phyloP scores from a whole-genome alignment of 1,284 basidiomycete species.

The Ganoderma meredithae region DNA sequence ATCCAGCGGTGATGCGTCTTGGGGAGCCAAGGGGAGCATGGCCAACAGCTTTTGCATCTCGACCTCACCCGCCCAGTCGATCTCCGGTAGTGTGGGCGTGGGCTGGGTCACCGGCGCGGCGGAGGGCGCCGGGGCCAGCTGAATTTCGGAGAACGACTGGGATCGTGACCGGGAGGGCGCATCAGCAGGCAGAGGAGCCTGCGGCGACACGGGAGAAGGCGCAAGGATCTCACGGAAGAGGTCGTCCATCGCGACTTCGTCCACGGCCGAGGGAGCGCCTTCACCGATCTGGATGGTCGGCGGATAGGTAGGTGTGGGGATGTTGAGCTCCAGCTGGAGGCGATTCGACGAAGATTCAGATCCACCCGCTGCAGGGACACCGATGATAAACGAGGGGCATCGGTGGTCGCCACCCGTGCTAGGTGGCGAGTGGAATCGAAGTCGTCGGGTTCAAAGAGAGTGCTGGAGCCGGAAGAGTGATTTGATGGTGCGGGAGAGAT shows the following conservation, averaged over 20 bases:
- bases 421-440: slow-evolving; percentile 86
- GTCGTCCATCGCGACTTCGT: slow-evolving; percentile 68
- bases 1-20: slow-evolving; percentile 39
- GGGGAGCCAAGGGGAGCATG: slow-evolving; percentile 51
- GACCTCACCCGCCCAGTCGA: slow-evolving; percentile 53
- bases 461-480: slow-evolving; percentile 46
- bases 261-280: slow-evolving; percentile 43
- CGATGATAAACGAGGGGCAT: slow-evolving; percentile 57
- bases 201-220: slow-evolving; percentile 53
- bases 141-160: slow-evolving; percentile 33
- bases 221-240: slow-evolving; percentile 74
- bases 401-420: slow-evolving; percentile 91
- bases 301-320: slow-evolving; percentile 33
- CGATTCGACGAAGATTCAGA: slow-evolving; percentile 45
- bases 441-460: slow-evolving; percentile 43
- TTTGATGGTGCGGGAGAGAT: slow-evolving; percentile 60
- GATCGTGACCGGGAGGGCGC: slow-evolving; percentile 26
- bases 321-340: slow-evolving; percentile 42
- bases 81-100: slow-evolving; percentile 30
- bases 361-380: slow-evolving; percentile 91
- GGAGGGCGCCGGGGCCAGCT: slow-evolving; percentile 30
- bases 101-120: slow-evolving; percentile 35
- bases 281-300: slow-evolving; percentile 30
- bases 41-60: slow-evolving; percentile 72
- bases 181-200: slow-evolving; percentile 42